phyloP scores from a whole-genome alignment of 331 rosid genomes.

The Quercus lobata region DNA sequence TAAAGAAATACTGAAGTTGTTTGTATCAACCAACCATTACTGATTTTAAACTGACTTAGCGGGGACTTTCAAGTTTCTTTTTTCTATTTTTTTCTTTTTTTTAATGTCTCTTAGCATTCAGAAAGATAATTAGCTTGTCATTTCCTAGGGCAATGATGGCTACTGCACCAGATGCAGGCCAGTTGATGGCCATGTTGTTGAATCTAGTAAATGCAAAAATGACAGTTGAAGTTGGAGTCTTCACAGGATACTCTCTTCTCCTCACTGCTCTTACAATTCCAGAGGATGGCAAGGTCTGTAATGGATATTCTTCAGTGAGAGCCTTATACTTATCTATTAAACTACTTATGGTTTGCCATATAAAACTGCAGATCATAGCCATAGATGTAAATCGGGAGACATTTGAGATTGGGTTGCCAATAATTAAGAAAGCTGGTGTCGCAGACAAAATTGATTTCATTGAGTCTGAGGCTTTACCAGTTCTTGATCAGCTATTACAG shows the following conservation, averaged over 20 bases:
- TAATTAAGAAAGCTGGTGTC: constrained; percentile 56
- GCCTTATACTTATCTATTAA: neutral
- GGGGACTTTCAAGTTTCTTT: neutral
- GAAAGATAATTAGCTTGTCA: neutral
- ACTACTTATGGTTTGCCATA: neutral
- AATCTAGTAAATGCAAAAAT: constrained; percentile 44
- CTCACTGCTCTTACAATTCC: constrained; percentile 54
- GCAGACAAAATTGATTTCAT: constrained; percentile 54
- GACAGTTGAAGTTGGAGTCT: constrained; percentile 56
- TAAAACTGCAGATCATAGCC: constrained; percentile 41
- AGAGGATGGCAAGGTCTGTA: constrained; percentile 47
- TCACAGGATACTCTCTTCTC: constrained; percentile 61
- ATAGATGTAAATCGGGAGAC: constrained; percentile 37
- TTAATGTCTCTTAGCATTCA: neutral
- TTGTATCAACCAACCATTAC: neutral
- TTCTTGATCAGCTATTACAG: constrained; percentile 37
- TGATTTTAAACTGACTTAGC: neutral
- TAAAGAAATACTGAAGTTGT: neutral
- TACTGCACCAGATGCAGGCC: constrained; percentile 60
- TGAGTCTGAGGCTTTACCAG: constrained; percentile 42
- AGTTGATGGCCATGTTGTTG: constrained; percentile 45
- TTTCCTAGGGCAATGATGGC: constrained; percentile 35
- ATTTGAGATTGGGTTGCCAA: constrained; percentile 53
- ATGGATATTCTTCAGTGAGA: neutral
- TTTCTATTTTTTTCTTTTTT: no score